Evolutionary conservation across 1,284 basidiomycete genomes (phyloP), one percentile per base, ranked within the genome.

Genomic region (Apiotrichum sp.): DNA sequence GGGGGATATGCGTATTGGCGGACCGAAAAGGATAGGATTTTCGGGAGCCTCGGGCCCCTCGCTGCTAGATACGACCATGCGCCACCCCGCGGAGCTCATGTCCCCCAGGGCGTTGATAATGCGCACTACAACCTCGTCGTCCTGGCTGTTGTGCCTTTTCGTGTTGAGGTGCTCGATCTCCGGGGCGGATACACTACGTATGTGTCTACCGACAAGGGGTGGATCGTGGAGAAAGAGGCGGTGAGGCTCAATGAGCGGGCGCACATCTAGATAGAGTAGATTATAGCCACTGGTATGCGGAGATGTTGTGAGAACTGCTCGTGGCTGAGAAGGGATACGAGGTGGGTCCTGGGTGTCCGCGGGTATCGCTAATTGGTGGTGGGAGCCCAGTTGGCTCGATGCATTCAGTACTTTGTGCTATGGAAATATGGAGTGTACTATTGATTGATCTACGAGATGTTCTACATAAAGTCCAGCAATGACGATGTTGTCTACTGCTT

Each of bases 121-220:
- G 50, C 50, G 47, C 55, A 56, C 47, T 56, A 34, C 41, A 52
- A 52, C 50, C 52, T 48, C 35, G 41, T 52, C 34, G 31, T 56
- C 6, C 7, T 56, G 9, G 55, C 55, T 3, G 36, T 56, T 32
- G 47, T 47, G 35, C 55, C 55, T 1, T 4, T 35, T 33, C 55
- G 47, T 35, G 55, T 56, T 35, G 55, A 56, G 50, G 46, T 52
- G 41, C 50, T 56, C 35, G 46, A 48, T 14, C 46, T 52, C 33
- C 6, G 29, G 11, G 42, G 40, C 33, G 16, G 34, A n/a, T 48
- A 48, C 34, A 39, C 34, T 14, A 52, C 55, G 29, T 56, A 44
- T 22, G 42, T 56, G n/a, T 16, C 14, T 7, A 38, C 35, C 16
- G 34, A 38, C 9, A 10, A 29, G 35, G 36, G 36, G 35, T 48